Evolutionary conservation across 768 basidiomycete species (phyloP).

Genomic region (Hygrophoropsis aurantiaca): DNA sequence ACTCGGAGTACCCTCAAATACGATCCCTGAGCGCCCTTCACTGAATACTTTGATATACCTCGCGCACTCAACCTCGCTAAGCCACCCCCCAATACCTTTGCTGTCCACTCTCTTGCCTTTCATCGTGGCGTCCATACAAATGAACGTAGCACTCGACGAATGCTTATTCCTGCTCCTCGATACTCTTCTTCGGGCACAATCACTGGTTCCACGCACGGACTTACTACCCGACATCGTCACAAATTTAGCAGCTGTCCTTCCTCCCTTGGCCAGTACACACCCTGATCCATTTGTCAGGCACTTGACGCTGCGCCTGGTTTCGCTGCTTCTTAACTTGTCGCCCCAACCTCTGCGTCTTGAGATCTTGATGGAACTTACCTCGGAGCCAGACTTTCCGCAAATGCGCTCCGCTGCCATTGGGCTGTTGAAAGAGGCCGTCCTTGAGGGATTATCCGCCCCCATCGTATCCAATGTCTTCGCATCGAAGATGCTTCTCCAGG

Average conservation of each 20-base stretch:
- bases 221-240: constrained; percentile 45
- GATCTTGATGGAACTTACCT: constrained; percentile 53
- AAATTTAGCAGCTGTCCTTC: constrained; percentile 50
- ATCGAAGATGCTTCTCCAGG: constrained; percentile 52
- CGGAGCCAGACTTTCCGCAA: constrained; percentile 53
- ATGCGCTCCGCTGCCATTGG: constrained; percentile 71
- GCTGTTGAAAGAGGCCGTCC: constrained; percentile 63
- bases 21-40: constrained; percentile 21
- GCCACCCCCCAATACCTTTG: constrained; percentile 10
- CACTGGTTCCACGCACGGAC: constrained; percentile 8
- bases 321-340: constrained; percentile 48
- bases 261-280: constrained; percentile 60
- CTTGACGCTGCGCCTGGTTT: constrained; percentile 59
- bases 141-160: constrained; percentile 57
- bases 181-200: constrained; percentile 14
- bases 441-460: constrained; percentile 46
- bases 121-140: constrained; percentile 51
- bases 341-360: constrained; percentile 51
- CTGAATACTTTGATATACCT: constrained; percentile 24
- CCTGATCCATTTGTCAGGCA: constrained; percentile 59
- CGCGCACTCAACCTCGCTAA: constrained; percentile 15
- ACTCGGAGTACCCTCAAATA: constrained; percentile 24
- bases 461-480: constrained; percentile 43
- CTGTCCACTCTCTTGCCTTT: constrained; percentile 36
- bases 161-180: constrained; percentile 55